phyloP scores from a whole-genome alignment of 192 early-diverging fungal species.

The Thoreauomyces humboldtii region DNA sequence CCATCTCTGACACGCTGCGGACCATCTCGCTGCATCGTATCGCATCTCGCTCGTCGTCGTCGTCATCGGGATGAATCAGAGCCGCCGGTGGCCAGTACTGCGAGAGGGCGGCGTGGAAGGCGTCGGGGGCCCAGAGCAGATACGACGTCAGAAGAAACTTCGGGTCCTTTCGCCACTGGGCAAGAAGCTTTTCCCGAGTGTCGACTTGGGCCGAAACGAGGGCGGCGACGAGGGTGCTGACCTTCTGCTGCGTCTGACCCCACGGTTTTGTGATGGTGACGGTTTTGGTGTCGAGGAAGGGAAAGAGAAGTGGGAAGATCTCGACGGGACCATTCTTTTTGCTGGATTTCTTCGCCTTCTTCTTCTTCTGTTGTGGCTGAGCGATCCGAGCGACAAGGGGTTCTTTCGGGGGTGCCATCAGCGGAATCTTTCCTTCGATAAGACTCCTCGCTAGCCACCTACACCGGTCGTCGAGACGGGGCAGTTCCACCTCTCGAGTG shows the following conservation, averaged over 20 bases:
- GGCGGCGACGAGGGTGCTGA: slow-evolving; percentile 32
- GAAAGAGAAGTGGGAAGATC: slow-evolving; percentile 28
- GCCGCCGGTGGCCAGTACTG: slow-evolving; percentile 43
- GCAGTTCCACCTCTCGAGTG: slow-evolving; percentile 36
- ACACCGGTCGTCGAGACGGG: slow-evolving; percentile 19
- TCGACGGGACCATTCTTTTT: background rate
- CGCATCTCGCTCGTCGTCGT: slow-evolving; percentile 16
- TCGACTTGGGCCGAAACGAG: slow-evolving; percentile 26
- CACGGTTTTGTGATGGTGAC: slow-evolving; percentile 45
- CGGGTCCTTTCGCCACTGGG: slow-evolving; percentile 32
- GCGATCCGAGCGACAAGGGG: background rate
- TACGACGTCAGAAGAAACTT: slow-evolving; percentile 40
- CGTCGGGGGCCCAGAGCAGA: slow-evolving; percentile 45
- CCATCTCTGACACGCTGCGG: slow-evolving; percentile 13
- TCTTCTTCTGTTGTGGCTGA: slow-evolving; percentile 1
- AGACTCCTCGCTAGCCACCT: slow-evolving; percentile 48
- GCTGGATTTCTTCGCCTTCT: slow-evolving; percentile 5
- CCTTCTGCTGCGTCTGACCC: slow-evolving; percentile 42
- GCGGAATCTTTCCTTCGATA: slow-evolving; percentile 47
- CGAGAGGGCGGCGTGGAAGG: slow-evolving; percentile 36
- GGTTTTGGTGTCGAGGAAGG: slow-evolving; percentile 39
- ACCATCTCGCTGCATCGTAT: slow-evolving; percentile 41
- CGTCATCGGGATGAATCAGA: slow-evolving; percentile 12
- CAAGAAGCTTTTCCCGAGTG: slow-evolving; percentile 23
- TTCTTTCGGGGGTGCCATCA: slow-evolving; percentile 2